Evolutionary conservation across 352 stramenopile genomes (phyloP).

Genomic region (Plasmopara muralis): DNA sequence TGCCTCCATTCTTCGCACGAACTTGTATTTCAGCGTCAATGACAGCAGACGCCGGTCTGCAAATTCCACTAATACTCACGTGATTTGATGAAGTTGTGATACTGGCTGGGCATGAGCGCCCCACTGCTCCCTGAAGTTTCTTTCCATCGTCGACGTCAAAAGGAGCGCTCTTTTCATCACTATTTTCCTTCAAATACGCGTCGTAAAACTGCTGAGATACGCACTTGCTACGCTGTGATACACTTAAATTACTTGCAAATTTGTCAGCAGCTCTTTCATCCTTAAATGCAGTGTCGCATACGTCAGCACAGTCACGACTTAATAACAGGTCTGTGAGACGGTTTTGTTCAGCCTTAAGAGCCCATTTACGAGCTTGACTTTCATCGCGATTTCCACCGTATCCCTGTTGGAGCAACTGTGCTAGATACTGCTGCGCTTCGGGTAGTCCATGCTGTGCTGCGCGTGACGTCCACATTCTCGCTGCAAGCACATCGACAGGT

Average conservation of each 20-base stretch:
- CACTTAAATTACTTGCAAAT: slow-evolving; percentile 7
- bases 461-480: slow-evolving; percentile 29
- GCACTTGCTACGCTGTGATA: slow-evolving; percentile 13
- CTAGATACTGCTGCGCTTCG: slow-evolving; percentile 24
- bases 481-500: slow-evolving; percentile 17
- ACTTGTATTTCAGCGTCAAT: slow-evolving; percentile 22
- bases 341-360: slow-evolving; percentile 14
- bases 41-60: slow-evolving; percentile 19
- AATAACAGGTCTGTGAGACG: slow-evolving; percentile 15
- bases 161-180: background rate
- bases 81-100: slow-evolving; percentile 11
- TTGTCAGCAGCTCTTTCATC: slow-evolving; percentile 9
- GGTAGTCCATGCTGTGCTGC: slow-evolving; percentile 29
- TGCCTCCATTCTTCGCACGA: slow-evolving; percentile 15
- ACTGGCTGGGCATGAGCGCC: slow-evolving; percentile 11
- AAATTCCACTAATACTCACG: slow-evolving; percentile 12
- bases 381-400: slow-evolving; percentile 21
- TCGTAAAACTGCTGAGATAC: slow-evolving; percentile 19
- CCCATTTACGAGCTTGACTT: slow-evolving; percentile 18
- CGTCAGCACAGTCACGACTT: slow-evolving; percentile 14
- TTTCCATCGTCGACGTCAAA: slow-evolving; percentile 4
- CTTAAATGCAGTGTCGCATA: slow-evolving; percentile 1
- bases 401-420: slow-evolving; percentile 21
- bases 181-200: slow-evolving; percentile 18
- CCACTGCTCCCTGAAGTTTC: slow-evolving; percentile 8